phyloP scores from a whole-genome alignment of 352 stramenopile species.

The Pythium phragmiticola region DNA sequence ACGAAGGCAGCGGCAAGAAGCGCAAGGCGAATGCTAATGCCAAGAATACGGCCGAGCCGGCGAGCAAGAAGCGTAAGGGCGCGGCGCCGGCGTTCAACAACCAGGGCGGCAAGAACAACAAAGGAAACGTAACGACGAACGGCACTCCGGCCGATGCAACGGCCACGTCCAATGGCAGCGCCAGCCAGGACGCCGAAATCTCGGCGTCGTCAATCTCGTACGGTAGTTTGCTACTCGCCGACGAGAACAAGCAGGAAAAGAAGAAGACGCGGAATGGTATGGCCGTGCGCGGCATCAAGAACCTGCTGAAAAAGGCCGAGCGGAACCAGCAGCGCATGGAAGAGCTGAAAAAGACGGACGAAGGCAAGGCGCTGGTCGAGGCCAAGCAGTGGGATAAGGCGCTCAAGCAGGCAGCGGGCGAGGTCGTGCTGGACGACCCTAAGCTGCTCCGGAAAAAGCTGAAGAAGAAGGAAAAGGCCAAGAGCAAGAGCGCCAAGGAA shows the following conservation, averaged over 20 bases:
- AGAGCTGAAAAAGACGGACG: conserved; percentile 79
- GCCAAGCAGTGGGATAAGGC: conserved; percentile 73
- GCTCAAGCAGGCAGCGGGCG: conserved; percentile 66
- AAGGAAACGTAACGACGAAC: conserved; percentile 23
- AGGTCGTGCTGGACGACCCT: conserved; percentile 70
- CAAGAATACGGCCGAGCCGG: conserved; percentile 33
- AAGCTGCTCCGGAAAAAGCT: conserved; percentile 78
- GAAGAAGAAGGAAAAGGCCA: conserved; percentile 84
- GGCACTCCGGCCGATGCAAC: conserved; percentile 23
- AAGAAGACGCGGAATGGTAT: conserved; percentile 75
- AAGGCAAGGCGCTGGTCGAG: conserved; percentile 60
- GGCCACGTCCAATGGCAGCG: conserved; percentile 4
- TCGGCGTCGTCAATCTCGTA: conserved; percentile 61
- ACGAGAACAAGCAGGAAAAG: conserved; percentile 51
- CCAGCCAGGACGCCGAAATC: conserved; percentile 22
- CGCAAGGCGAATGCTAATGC: conserved; percentile 29
- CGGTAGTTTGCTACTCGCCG: conserved; percentile 61
- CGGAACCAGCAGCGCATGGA: conserved; percentile 70
- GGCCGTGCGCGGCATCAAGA: conserved; percentile 69
- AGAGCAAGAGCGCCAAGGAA: conserved; percentile 77
- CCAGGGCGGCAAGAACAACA: conserved; percentile 31
- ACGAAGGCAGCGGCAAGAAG: conserved; percentile 65
- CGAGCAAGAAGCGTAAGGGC: conserved; percentile 60
- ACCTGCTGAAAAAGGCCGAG: conserved; percentile 81
- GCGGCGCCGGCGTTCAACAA: conserved; percentile 38